phyloP scores from a whole-genome alignment of 441 rosid species.

The Sinapis alba region DNA sequence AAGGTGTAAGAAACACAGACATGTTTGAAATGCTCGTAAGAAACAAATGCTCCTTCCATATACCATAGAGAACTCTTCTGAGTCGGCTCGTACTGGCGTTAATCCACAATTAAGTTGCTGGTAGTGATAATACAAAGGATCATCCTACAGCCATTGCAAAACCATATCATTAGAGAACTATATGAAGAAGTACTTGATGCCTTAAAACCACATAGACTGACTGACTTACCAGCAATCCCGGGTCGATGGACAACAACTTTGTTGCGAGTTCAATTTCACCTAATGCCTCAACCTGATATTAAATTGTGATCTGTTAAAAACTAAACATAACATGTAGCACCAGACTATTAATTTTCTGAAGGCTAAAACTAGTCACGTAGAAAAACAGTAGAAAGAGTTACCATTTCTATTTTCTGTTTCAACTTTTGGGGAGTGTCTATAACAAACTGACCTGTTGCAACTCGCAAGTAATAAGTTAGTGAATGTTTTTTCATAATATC shows the following conservation, averaged over 20 bases:
- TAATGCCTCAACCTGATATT: slow-evolving; percentile 78
- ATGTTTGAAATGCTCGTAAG: neutral
- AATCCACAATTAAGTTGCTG: slow-evolving; percentile 68
- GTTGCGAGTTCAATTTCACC: slow-evolving; percentile 89
- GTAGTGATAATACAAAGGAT: slow-evolving; percentile 71
- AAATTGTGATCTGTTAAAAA: slow-evolving; percentile 34
- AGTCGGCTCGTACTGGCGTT: slow-evolving; percentile 61
- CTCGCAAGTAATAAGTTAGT: slow-evolving; percentile 30
- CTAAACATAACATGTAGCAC: neutral
- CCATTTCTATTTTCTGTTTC: slow-evolving; percentile 39
- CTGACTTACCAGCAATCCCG: slow-evolving; percentile 52
- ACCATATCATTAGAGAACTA: slow-evolving; percentile 2
- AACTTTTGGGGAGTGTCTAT: slow-evolving; percentile 62
- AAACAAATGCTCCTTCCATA: neutral
- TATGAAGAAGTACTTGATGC: neutral
- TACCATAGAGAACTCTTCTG: slow-evolving; percentile 77
- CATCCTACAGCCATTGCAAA: slow-evolving; percentile 53
- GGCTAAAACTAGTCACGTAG: slow-evolving; percentile 31
- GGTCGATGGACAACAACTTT: slow-evolving; percentile 65
- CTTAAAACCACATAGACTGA: slow-evolving; percentile 6
- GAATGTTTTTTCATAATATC: neutral
- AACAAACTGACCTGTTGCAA: slow-evolving; percentile 80
- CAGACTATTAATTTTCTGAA: neutral
- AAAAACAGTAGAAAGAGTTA: neutral
- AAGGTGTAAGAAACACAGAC: neutral